Base-by-base conservation (phyloP, 495 filamentous ascomycete genomes). In the Penicillium odoratum region DNA sequence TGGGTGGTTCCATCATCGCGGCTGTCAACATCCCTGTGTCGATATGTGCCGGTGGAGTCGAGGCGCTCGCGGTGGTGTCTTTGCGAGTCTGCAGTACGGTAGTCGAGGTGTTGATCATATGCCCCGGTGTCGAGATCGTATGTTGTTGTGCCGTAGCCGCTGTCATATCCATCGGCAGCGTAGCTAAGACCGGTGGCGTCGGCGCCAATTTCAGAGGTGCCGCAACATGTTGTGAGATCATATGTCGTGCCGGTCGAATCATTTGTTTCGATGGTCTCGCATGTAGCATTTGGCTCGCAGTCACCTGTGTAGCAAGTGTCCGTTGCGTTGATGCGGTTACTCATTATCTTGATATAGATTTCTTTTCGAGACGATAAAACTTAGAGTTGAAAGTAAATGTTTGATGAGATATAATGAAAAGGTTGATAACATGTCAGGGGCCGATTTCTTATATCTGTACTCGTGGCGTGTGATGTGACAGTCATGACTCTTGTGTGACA, bases 81-180 rank as follows among this genome's bases (percentile, higher is more conserved):
- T 25, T 67, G 65, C 1, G 65, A 59, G n/a, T 40, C 63, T 11
- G 62, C 65, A 15, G 69, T 69, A 33, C 48, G 48, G 48, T 75
- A 77, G 50, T 77, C 74, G 28, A 75, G 60, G 26, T 75, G 69
- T 52, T 77, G 72, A 48, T 75, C 72, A 44, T 77, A 77, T 26
- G 72, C 66, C 11, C 74, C 72, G 26, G 58, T 76, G 56, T 53
- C 60, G 29, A 72, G 74, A 30, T 72, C 66, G 10, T 74, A 75
- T 26, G 70, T 29, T 29, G 80, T 78, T 26, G 66, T 68, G 28
- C 73, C 74, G 36, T 74, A 74, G 18, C 74, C 72, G 28, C 61
- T 61, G 48, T 66, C 72, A 47, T 77, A 75, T 13, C 31, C 30
- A 16, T 67, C 70, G 34, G 72, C 69, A 52, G 74, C 70, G 52